A percentile compares a stretch with the other conserved stretches of the same genome.
phyloP scores from a whole-genome alignment of 805 yeast genomes.

The Zygotorulaspora chibaensis region DNA sequence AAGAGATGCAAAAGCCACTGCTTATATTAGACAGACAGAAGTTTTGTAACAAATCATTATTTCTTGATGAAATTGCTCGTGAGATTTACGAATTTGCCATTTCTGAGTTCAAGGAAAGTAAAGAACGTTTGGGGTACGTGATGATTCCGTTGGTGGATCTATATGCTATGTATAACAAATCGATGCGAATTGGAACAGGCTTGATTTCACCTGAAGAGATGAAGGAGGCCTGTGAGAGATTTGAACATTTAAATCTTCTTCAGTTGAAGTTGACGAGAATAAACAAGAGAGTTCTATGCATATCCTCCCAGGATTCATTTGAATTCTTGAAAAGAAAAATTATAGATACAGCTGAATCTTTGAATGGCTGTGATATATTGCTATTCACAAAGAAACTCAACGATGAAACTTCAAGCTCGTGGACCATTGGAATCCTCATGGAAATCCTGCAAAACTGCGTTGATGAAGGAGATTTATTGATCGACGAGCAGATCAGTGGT shows the following conservation, averaged over 20 bases:
- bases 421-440: slow-evolving; percentile 61
- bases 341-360: slow-evolving; percentile 19
- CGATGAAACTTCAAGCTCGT: slow-evolving; percentile 40
- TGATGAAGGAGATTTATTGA: slow-evolving; percentile 50
- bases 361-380: slow-evolving; percentile 32
- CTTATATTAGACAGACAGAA: slow-evolving; percentile 35
- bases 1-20: slow-evolving; percentile 18
- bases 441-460: slow-evolving; percentile 63
- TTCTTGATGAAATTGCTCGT: slow-evolving; percentile 66
- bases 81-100: slow-evolving; percentile 67
- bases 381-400: slow-evolving; percentile 27
- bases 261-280: slow-evolving; percentile 38
- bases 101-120: slow-evolving; percentile 38
- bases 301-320: slow-evolving; percentile 32
- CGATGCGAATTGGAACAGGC: slow-evolving; percentile 60
- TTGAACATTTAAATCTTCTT: slow-evolving; percentile 51
- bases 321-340: slow-evolving; percentile 30
- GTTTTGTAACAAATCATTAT: slow-evolving; percentile 39
- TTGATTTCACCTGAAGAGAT: slow-evolving; percentile 69
- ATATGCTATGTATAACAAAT: slow-evolving; percentile 59
- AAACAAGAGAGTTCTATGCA: slow-evolving; percentile 35
- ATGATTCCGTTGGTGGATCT: slow-evolving; percentile 56
- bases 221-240: slow-evolving; percentile 52
- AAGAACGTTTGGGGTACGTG: slow-evolving; percentile 50
- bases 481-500: slow-evolving; percentile 69